phyloP scores from a whole-genome alignment of 2,329 filamentous ascomycete genomes.

The Fonsecaea pugnacius region DNA sequence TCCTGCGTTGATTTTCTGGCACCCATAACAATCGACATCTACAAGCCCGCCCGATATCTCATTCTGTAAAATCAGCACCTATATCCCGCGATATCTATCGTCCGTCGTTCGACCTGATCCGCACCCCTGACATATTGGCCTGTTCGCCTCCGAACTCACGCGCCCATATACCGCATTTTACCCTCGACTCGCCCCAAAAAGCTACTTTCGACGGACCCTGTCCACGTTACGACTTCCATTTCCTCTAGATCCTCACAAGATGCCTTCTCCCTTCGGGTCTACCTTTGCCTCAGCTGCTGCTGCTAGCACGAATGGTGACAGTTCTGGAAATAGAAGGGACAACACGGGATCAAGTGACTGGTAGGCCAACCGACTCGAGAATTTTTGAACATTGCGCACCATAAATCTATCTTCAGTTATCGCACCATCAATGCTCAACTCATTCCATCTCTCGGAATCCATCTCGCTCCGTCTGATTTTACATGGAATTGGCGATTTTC shows the following conservation, averaged over 20 bases:
- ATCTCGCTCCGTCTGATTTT: background rate
- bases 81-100: slow-evolving; percentile 10
- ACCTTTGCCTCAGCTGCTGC: slow-evolving; percentile 84
- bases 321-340: slow-evolving; percentile 61
- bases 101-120: slow-evolving; percentile 11
- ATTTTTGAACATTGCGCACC: slow-evolving; percentile 3
- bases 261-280: slow-evolving; percentile 78
- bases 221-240: slow-evolving; percentile 11
- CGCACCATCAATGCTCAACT: background rate
- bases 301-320: slow-evolving; percentile 69
- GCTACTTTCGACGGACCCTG: slow-evolving; percentile 15
- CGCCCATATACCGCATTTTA: slow-evolving; percentile 27
- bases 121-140: slow-evolving; percentile 8
- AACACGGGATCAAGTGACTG: slow-evolving; percentile 70
- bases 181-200: slow-evolving; percentile 10
- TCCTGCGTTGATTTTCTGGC: slow-evolving; percentile 26
- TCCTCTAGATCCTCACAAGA: slow-evolving; percentile 40
- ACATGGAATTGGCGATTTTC: background rate
- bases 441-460: background rate
- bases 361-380: slow-evolving; percentile 57
- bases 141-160: slow-evolving; percentile 21
- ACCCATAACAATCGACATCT: slow-evolving; percentile 14
- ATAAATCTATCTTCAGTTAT: background rate
- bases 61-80: slow-evolving; percentile 19
- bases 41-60: slow-evolving; percentile 17